Evolutionary conservation across 495 filamentous ascomycete genomes (phyloP).

Genomic region (Delitschia confertaspora): DNA sequence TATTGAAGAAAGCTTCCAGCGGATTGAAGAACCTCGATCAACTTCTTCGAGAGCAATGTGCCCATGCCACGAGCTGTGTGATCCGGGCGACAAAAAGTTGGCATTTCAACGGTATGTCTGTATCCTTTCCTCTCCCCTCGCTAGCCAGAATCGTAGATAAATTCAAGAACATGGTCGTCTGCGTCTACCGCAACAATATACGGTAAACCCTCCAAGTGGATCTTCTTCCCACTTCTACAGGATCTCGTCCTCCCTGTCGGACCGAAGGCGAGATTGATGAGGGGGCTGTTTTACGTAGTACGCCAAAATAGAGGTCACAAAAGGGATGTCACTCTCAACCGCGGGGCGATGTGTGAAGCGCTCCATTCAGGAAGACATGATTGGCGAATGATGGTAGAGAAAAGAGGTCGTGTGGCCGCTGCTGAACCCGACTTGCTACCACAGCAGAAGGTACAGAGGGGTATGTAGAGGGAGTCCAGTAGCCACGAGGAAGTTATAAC

Average conservation of each 20-base stretch:
- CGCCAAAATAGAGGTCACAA: too few relatives aligned
- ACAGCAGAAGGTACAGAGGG: background rate
- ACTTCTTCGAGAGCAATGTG: constrained; percentile 8
- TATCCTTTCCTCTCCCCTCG: constrained; percentile 15
- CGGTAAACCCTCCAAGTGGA: constrained; percentile 7
- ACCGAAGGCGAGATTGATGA: constrained; percentile 10
- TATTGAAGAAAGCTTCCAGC: constrained; percentile 16
- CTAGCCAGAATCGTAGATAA: constrained; percentile 12
- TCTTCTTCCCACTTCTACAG: constrained; percentile 3
- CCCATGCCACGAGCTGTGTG: constrained; percentile 13
- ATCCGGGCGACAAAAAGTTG: constrained; percentile 19
- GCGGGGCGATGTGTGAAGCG: background rate
- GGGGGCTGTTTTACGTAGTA: constrained; percentile 9
- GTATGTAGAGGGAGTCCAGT: too few relatives aligned
- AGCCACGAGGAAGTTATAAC: too few relatives aligned
- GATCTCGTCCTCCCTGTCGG: constrained; percentile 8
- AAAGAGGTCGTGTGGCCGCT: constrained; percentile 12
- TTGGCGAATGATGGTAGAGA: constrained; percentile 4
- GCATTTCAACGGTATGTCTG: constrained; percentile 22
- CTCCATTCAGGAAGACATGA: constrained; percentile 11
- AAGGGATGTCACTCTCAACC: background rate
- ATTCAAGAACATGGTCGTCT: constrained; percentile 13
- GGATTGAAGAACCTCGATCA: constrained; percentile 15
- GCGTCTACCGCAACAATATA: constrained; percentile 20
- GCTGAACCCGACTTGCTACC: background rate